Conservation (phyloP, 1,139 yeast genomes). For the Nadsonia commutata region DNA sequence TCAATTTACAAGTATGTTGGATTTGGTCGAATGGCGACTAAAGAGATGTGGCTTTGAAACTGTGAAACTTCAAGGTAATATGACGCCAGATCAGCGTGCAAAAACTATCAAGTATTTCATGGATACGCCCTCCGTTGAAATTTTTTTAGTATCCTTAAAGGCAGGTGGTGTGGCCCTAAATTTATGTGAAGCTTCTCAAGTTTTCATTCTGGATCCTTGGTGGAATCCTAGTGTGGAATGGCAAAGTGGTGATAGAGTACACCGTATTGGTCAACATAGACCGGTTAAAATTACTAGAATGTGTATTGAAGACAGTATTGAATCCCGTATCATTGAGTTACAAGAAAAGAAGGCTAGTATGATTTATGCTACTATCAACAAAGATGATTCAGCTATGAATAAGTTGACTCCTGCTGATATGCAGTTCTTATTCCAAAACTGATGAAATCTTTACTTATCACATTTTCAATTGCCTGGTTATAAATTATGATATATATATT, state of each 20-base stretch:
- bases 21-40: slow-evolving; percentile 86
- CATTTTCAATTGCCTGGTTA: no score
- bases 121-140: slow-evolving; percentile 86
- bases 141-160: slow-evolving; percentile 80
- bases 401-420: slow-evolving; percentile 83
- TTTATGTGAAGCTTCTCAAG: slow-evolving; percentile 92
- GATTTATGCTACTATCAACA: slow-evolving; percentile 92
- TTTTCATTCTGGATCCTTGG: slow-evolving; percentile 93
- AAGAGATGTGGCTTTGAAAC: slow-evolving; percentile 90
- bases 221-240: slow-evolving; percentile 98
- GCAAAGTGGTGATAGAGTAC: slow-evolving; percentile 97
- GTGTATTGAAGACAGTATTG: slow-evolving; percentile 92
- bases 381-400: slow-evolving; percentile 80
- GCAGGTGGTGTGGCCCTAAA: slow-evolving; percentile 98
- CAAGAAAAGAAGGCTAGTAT: slow-evolving; percentile 96
- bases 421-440: slow-evolving; percentile 80
- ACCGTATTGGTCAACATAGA: slow-evolving; percentile 88
- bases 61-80: slow-evolving; percentile 85
- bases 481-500: no score
- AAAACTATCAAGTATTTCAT: slow-evolving; percentile 79
- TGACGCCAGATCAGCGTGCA: slow-evolving; percentile 92
- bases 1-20: slow-evolving; percentile 93
- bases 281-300: slow-evolving; percentile 90
- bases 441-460: no score
- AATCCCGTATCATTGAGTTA: slow-evolving; percentile 83